Evolutionary conservation across 1,139 yeast genomes (phyloP), one percentile per base, ranked within the genome.

Genomic region (Pichia sorboxylosa): DNA sequence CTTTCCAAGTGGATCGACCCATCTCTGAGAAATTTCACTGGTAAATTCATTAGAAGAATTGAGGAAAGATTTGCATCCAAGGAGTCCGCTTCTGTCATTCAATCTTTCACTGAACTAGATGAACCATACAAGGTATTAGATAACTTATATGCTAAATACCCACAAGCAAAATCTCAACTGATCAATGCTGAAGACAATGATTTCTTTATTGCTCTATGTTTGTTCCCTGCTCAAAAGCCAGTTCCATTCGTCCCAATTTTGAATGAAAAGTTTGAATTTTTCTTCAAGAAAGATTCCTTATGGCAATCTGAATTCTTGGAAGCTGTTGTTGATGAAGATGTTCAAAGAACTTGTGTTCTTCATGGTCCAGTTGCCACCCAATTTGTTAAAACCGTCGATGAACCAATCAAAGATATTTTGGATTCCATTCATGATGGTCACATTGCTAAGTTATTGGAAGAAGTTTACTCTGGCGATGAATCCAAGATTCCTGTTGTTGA

Each of bases 321-420:
- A 57, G 83, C 96, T 42, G 97, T 90, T 52, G 90, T 83, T 44
- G 98, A 71, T 48, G 87, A 80, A 54, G 99, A 90, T 58, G 97
- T 90, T 44, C 92, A 87, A 61, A 82, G 98, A 69, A 87, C 96
- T 16, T 92, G 98, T 79, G 85, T 90, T 47, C 72, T 90, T 51
- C 96, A 85, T 52, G 97, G 98, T 47, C 99, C 99, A 32, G 98
- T 92, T 49, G 94, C 98, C 48, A 96, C 95, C 49, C 87, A 79
- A 61, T 87, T 65, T 65, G 79, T 97, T 48, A 81, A 69, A 49
- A 68, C 70, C 55, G 92, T 82, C 39, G 75, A 90, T 54, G 95
- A 84, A 62, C 97, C 98, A 49, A 82, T 90, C 54, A 78, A 82
- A 59, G 82, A 79, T 31, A 85, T 90, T 47, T 64, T 90, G 64